Evolutionary conservation across 495 filamentous ascomycete species (phyloP).

Genomic region (Hypoxylon fragiforme): DNA sequence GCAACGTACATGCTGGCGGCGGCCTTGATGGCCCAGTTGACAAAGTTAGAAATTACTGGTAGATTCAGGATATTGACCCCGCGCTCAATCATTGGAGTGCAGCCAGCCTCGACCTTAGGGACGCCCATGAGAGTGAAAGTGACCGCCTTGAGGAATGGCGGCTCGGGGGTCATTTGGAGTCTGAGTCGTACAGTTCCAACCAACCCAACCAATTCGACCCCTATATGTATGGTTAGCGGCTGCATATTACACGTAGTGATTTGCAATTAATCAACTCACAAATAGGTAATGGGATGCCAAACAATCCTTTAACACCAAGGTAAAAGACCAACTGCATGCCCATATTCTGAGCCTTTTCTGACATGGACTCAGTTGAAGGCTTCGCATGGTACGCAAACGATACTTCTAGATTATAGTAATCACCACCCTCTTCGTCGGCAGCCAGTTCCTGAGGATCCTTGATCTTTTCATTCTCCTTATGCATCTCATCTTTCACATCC

Average conservation of each 20-base stretch:
- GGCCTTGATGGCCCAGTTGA: slow-evolving; percentile 91
- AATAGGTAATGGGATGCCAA: slow-evolving; percentile 86
- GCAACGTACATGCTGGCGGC: slow-evolving; percentile 90
- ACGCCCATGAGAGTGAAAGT: slow-evolving; percentile 93
- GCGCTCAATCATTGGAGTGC: slow-evolving; percentile 84
- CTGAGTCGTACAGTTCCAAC: slow-evolving; percentile 85
- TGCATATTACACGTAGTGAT: not conserved
- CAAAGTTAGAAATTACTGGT: slow-evolving; percentile 92
- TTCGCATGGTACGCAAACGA: slow-evolving; percentile 91
- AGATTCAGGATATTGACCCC: slow-evolving; percentile 92
- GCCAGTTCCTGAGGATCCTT: slow-evolving; percentile 87
- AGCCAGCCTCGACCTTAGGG: slow-evolving; percentile 87
- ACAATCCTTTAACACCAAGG: slow-evolving; percentile 78
- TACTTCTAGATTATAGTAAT: slow-evolving; percentile 93
- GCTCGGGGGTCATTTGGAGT: slow-evolving; percentile 81
- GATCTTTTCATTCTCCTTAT: slow-evolving; percentile 72
- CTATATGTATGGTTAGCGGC: slow-evolving; percentile 34
- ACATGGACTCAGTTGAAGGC: slow-evolving; percentile 66
- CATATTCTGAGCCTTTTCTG: slow-evolving; percentile 88
- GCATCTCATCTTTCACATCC: slow-evolving; percentile 77
- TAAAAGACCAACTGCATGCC: slow-evolving; percentile 94
- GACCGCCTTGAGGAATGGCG: slow-evolving; percentile 87
- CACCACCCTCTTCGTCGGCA: slow-evolving; percentile 87
- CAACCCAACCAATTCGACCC: slow-evolving; percentile 79
- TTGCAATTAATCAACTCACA: slow-evolving; percentile 46